Base-by-base conservation (phyloP, 176 grass and related monocot genomes). In the Hordeum vulgare region DNA sequence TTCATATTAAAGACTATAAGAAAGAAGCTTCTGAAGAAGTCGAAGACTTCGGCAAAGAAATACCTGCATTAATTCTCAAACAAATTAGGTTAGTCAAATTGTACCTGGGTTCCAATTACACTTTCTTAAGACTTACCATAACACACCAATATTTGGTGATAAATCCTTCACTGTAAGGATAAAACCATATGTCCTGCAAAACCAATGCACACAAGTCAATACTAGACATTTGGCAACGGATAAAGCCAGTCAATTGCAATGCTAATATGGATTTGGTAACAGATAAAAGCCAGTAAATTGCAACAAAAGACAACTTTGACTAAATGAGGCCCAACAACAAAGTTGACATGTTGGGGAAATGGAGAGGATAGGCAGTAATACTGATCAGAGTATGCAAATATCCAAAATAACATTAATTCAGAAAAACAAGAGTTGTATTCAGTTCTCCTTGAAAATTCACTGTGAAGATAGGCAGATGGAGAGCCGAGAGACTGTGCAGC, bases 21-120 rank as follows among this genome's bases (percentile, higher is more conserved):
- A 82, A 98, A 98, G 81, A 98, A 98, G 76, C 80, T 88, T 84
- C 93, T 95, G 83, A 98, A 98, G 57, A 98, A 94, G 39, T 92
- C 89, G 6, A 98, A 95, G 2, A 95, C 96, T 80, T 98, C 96
- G 29, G 96, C 96, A 88, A 98, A 98, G 74, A 98, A 98, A 83
- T 95, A 94, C 96, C 93, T 98, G 85, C 84, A 98, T 57, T 78
- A 13, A 80, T 88, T 81, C 49, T 61, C 73, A 82, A 68, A 66
- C 33, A 14, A 24, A 81, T 90, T n/a, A 88, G 67, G 81, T 3
- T 9, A 77, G 18, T 66, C 57, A 40, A 75, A 61, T 51, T 83
- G 73, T 51, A 39, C n/a, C 65, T 60, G 10, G 24, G 9, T 74
- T 6, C 17, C 44, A 34, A 15, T 75, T 54, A 47, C 8, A 47